These are phyloP conservation scores for Botryosphaeria dothidea DNA, from an alignment of 2,329 filamentous ascomycete species.

Conservation along the genomic window DNA sequence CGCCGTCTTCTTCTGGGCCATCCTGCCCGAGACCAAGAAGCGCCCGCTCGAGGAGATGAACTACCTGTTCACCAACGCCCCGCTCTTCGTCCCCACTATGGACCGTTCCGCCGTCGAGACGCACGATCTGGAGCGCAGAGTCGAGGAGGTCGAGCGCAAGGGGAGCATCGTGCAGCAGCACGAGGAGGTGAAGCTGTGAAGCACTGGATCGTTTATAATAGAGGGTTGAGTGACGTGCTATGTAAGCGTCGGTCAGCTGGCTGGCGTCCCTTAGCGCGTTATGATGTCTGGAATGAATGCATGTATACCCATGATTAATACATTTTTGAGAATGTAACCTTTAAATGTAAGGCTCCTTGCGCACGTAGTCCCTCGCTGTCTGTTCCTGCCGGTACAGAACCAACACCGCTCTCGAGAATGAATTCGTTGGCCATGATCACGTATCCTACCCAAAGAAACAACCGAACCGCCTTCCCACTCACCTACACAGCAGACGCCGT, in stretches of 20 bases:
- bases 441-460: too few species aligned
- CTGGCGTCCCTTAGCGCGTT: not conserved
- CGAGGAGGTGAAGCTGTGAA: not conserved
- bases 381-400: too few species aligned
- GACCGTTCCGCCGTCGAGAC: conserved; percentile 54
- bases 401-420: too few species aligned
- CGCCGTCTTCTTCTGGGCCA: conserved; percentile 66
- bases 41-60: conserved; percentile 70
- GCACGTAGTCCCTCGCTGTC: too few species aligned
- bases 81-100: conserved; percentile 62
- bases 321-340: too few species aligned
- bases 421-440: too few species aligned
- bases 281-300: not conserved
- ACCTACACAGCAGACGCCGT: too few species aligned
- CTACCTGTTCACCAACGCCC: conserved; percentile 65
- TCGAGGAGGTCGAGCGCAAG: conserved; percentile 60
- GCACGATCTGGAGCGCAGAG: conserved; percentile 60
- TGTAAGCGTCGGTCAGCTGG: not conserved
- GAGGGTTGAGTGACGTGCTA: not conserved
- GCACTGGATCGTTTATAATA: not conserved
- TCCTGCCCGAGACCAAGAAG: conserved; percentile 67
- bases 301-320: not conserved
- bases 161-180: conserved; percentile 23
- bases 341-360: too few species aligned
- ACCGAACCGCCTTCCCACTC: too few species aligned